phyloP scores from a whole-genome alignment of 2,329 filamentous ascomycete genomes.

The Didymella arachidicola region DNA sequence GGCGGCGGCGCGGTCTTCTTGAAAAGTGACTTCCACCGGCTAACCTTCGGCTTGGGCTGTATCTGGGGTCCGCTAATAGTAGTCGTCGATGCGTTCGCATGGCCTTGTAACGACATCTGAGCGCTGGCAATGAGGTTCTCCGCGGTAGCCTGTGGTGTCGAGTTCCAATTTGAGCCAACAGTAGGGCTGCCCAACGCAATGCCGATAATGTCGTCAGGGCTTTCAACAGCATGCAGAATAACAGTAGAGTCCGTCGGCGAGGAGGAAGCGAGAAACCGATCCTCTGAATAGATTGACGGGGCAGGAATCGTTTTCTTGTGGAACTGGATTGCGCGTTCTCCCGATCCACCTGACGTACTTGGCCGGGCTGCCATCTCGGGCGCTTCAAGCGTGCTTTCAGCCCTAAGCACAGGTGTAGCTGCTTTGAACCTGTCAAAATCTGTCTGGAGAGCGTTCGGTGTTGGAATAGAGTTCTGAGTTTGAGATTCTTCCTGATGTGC shows the following conservation, averaged over 20 bases:
- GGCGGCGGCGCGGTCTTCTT: slow-evolving; percentile 40
- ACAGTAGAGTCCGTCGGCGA: slow-evolving; percentile 42
- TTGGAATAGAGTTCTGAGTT: slow-evolving; percentile 35
- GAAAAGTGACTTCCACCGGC: slow-evolving; percentile 52
- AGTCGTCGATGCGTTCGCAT: slow-evolving; percentile 18
- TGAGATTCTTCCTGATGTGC: slow-evolving; percentile 35
- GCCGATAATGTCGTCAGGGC: slow-evolving; percentile 47
- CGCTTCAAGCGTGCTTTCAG: slow-evolving; percentile 37
- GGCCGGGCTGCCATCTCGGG: slow-evolving; percentile 45
- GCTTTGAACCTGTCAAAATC: slow-evolving; percentile 46
- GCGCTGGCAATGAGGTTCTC: slow-evolving; percentile 19
- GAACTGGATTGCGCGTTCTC: slow-evolving; percentile 45
- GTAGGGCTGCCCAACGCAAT: slow-evolving; percentile 52
- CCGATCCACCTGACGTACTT: slow-evolving; percentile 46
- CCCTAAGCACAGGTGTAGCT: slow-evolving; percentile 36
- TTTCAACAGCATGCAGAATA: slow-evolving; percentile 43
- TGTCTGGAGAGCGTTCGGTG: slow-evolving; percentile 30
- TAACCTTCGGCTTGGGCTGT: slow-evolving; percentile 46
- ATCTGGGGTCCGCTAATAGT: slow-evolving; percentile 24
- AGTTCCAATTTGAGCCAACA: slow-evolving; percentile 41
- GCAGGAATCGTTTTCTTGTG: slow-evolving; percentile 47
- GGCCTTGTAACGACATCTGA: slow-evolving; percentile 20
- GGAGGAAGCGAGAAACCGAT: slow-evolving; percentile 37
- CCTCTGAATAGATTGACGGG: slow-evolving; percentile 35
- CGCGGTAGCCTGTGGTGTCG: slow-evolving; percentile 30